Evolutionary conservation across 306 rosid species (phyloP).

Genomic region (Cucurbita pepo): DNA sequence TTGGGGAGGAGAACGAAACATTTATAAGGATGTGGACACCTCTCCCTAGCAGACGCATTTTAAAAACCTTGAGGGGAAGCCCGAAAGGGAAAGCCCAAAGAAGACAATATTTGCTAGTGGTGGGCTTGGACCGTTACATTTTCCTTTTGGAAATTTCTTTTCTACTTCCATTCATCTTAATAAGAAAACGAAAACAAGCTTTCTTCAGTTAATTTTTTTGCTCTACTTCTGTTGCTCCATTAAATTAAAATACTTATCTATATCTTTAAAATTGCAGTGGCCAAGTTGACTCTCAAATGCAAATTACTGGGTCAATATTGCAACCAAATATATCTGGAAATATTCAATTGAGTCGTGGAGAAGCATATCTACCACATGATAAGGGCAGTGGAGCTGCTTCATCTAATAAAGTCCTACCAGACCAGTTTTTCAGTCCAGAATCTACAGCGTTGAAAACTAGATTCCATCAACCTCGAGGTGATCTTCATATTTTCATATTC

Average conservation of each 20-base stretch:
- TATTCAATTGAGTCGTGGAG: conserved; percentile 83
- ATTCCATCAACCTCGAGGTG: conserved; percentile 54
- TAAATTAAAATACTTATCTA: not conserved
- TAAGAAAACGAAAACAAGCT: not conserved
- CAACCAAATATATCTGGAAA: conserved; percentile 81
- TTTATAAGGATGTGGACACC: too few relatives aligned
- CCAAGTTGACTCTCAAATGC: conserved; percentile 91
- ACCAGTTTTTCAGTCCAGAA: conserved; percentile 56
- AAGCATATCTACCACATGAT: conserved; percentile 93
- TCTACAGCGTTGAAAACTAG: conserved; percentile 35
- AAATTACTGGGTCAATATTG: conserved; percentile 84
- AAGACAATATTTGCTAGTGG: too few relatives aligned
- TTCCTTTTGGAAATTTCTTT: not conserved
- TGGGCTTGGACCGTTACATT: too few relatives aligned
- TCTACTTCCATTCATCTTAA: not conserved
- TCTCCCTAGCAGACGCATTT: too few relatives aligned
- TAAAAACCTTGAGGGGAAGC: too few relatives aligned
- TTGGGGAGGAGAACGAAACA: too few relatives aligned
- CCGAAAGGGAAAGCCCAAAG: too few relatives aligned
- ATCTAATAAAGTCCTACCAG: conserved; percentile 49
- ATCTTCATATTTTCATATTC: not conserved
- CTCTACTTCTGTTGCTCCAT: not conserved
- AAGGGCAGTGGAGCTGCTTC: conserved; percentile 59
- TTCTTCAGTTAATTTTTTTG: not conserved
- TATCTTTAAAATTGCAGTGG: conserved; percentile 32